These are phyloP conservation scores for Rickenella mellea DNA, from an alignment of 768 basidiomycete genomes.

Conservation along the genomic window DNA sequence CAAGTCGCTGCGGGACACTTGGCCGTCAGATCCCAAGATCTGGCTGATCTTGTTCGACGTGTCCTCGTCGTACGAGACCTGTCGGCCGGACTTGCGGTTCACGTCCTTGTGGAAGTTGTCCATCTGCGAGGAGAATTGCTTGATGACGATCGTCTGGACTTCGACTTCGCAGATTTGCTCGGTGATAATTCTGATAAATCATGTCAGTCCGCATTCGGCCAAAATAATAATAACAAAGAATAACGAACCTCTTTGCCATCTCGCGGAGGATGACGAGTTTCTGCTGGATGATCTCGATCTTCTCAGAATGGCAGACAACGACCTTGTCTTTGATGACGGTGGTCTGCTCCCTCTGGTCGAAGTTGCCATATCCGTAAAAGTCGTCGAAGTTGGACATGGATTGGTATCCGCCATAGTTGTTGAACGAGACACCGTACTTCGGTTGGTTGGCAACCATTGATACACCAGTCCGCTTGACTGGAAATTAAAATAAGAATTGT, in stretches of 20 bases:
- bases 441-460: slow-evolving; percentile 1
- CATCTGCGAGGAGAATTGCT: slow-evolving; percentile 3
- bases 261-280: slow-evolving; percentile 34
- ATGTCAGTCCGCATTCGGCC: neutral
- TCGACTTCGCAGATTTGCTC: slow-evolving; percentile 43
- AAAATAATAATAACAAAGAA: neutral
- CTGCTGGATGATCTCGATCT: slow-evolving; percentile 35
- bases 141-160: slow-evolving; percentile 23
- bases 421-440: slow-evolving; percentile 25
- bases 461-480: slow-evolving; percentile 32
- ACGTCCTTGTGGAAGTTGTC: slow-evolving; percentile 1
- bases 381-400: slow-evolving; percentile 32
- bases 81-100: slow-evolving; percentile 1
- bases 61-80: slow-evolving; percentile 3
- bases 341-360: slow-evolving; percentile 27
- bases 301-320: slow-evolving; percentile 30
- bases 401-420: slow-evolving; percentile 29
- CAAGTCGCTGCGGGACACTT: slow-evolving; percentile 16
- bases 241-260: slow-evolving; percentile 32
- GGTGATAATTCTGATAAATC: slow-evolving; percentile 27
- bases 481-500: slow-evolving; percentile 14
- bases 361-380: slow-evolving; percentile 37
- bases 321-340: slow-evolving; percentile 24
- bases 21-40: slow-evolving; percentile 1
- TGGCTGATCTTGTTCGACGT: slow-evolving; percentile 10